Base-by-base conservation (phyloP, 176 grass and related monocot species). In the Puya raimondii region DNA sequence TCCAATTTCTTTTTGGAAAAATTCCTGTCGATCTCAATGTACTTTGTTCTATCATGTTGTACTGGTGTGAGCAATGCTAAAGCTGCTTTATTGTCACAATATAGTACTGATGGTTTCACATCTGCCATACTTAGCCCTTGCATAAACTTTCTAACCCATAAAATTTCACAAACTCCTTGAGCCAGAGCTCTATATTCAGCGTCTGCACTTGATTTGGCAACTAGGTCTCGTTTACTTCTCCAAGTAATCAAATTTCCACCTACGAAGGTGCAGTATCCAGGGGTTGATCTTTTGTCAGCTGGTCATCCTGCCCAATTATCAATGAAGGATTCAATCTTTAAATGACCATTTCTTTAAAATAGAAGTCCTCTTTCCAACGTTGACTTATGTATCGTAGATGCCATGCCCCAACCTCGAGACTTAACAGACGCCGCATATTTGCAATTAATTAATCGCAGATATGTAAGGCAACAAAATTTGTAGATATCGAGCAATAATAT, bases 141-240 rank as follows among this genome's bases (percentile, higher is more conserved):
- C 14, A 53, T 10, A 10, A 53, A 53, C 51, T 7, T 53, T 12
- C 4, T 21, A 1, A 51, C 10, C 72, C 72, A 65, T 47, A 74
- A 13, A 4, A 27, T 3, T 12, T 73, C 26, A 73, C 54, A 61
- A 16, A 73, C 0, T 0, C 26, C 33, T 7, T 29, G n/a, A 13
- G 71, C 53, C 33, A 73, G 58, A 21, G 71, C 29, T 21, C 54
- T 47, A 49, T 48, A 73, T 11, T 63, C 71, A 13, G 71, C 26
- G 9, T 52, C 68, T 29, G 50, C 10, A 14, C 20, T 70, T 4
- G 68, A 70, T 27, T 49, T 12, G 2, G 68, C 11, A 3, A 73
- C 52, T 9, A 73, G 53, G 21, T 10, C 48, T 1, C 21, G 71
- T 49, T 73, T 73, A 2, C 54, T 73, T 14, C 71, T 59, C 71